Conservation (phyloP, 148 eudicot genomes). For the Camellia lanceoleosa region DNA sequence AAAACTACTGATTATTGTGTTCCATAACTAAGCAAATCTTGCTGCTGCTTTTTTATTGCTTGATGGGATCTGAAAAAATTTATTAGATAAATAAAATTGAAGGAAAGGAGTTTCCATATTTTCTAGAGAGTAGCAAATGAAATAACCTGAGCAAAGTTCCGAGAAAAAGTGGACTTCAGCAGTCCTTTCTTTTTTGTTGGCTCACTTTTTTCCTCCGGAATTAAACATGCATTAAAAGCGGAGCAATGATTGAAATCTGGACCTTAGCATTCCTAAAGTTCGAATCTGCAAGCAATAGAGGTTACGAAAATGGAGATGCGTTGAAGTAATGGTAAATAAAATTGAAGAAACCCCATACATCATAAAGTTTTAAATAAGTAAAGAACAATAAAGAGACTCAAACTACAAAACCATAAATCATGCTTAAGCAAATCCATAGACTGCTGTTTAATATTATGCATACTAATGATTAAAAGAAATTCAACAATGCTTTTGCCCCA, state of each 20-base stretch:
- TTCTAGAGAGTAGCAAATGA: not conserved
- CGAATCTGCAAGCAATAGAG: conserved; percentile 59
- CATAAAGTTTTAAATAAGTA: not conserved
- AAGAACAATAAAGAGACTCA: not conserved
- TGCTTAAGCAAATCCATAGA: not conserved
- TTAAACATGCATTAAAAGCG: conserved; percentile 82
- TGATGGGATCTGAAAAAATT: conserved; percentile 52
- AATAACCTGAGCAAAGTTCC: conserved; percentile 56
- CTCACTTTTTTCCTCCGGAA: conserved; percentile 75
- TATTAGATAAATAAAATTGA: not conserved
- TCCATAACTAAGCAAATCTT: conserved; percentile 98
- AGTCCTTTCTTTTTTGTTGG: conserved; percentile 78
- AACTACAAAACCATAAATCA: not conserved
- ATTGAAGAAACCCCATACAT: not conserved
- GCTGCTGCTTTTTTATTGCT: conserved; percentile 84
- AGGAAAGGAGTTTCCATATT: not conserved
- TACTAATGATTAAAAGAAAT: not conserved
- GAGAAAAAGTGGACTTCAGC: conserved; percentile 75
- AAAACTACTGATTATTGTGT: conserved; percentile 88
- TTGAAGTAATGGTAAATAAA: not conserved
- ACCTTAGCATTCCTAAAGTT: conserved; percentile 91
- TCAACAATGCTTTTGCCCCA: not conserved
- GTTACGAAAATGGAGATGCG: not conserved
- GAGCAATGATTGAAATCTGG: conserved; percentile 81
- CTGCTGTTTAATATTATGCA: not conserved